Base-by-base conservation (phyloP, 495 filamentous ascomycete genomes). In the Penicillium crystallinum region DNA sequence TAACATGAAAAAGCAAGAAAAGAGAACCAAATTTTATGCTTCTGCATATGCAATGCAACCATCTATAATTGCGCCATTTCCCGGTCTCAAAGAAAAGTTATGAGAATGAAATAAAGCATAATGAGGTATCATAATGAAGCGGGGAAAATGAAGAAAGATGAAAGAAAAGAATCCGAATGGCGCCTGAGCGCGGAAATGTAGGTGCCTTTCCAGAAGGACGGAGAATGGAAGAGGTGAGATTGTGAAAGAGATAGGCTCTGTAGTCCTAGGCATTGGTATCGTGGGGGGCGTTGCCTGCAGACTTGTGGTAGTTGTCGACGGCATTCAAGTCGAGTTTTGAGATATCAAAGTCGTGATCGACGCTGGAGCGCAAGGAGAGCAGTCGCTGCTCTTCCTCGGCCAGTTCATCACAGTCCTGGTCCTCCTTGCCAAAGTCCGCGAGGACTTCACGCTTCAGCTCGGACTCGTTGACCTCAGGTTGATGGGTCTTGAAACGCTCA, bases 351-450 rank as follows among this genome's bases (percentile, higher is more conserved):
- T 74, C 70, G 21, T 64, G 54, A 44, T 74, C 71, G 34, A 73
- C 55, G 54, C 71, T 73, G 23, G 71, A 73, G 23, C 70, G 71
- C 21, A 70, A 62, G 46, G 71, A 74, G 12, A 74, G 70, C 43
- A 74, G 49, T 43, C 72, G 65, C 47, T 66, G 68, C 55, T 70
- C 70, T 51, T 75, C 72, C 31, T 75, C 64, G 12, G 60, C 21
- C 15, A 47, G 5, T 21, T 47, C 50, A 9, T 48, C 66, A 10
- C 57, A 54, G 6, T 59, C 46, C 36, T 63, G 64, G 46, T 53
- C 60, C 43, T 46, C 54, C 54, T 40, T 55, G 50, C 29, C 49
- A 52, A 18, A 61, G 34, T 66, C 66, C 45, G 62, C 58, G 33
- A 54, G 33, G 6, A 31, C 40, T 35, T 64, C 61, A 18, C 57